phyloP scores from a whole-genome alignment of 768 basidiomycete species.

The Naganishia kalamii region DNA sequence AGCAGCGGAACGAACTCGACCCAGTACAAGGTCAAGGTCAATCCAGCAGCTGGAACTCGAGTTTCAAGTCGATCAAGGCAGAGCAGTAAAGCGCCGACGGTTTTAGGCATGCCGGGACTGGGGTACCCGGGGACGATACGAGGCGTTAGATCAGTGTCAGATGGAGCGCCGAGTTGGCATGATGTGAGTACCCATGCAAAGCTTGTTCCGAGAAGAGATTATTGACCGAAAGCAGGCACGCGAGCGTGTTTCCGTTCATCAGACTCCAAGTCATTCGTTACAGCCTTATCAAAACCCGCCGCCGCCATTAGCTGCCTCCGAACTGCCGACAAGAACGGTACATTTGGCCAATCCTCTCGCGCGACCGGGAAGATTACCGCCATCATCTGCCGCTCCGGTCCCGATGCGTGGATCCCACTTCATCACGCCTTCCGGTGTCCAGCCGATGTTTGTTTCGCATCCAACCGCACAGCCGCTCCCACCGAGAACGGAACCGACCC shows the following conservation, averaged over 20 bases:
- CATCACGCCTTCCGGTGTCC: conserved; percentile 7
- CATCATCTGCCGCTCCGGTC: conserved; percentile 3
- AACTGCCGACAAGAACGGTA: conserved; percentile 6
- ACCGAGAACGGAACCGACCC: neutral
- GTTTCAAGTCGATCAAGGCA: conserved; percentile 13
- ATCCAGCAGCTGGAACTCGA: neutral
- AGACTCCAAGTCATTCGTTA: neutral
- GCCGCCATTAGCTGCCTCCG: neutral
- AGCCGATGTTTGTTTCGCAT: neutral
- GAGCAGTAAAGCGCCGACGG: neutral
- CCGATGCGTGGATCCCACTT: conserved; percentile 21
- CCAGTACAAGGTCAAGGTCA: neutral
- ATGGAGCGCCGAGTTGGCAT: neutral
- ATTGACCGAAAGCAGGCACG: neutral
- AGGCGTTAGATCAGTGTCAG: neutral
- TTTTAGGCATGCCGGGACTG: neutral
- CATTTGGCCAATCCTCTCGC: conserved; percentile 6
- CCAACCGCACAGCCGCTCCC: neutral
- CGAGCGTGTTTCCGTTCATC: neutral
- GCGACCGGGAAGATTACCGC: neutral
- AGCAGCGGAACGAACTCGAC: neutral
- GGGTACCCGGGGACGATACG: conserved; percentile 1
- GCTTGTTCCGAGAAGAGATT: neutral
- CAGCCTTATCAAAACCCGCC: neutral
- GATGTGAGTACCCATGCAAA: neutral